Evolutionary conservation across 2,329 filamentous ascomycete species (phyloP).

Genomic region (Claviceps capensis): DNA sequence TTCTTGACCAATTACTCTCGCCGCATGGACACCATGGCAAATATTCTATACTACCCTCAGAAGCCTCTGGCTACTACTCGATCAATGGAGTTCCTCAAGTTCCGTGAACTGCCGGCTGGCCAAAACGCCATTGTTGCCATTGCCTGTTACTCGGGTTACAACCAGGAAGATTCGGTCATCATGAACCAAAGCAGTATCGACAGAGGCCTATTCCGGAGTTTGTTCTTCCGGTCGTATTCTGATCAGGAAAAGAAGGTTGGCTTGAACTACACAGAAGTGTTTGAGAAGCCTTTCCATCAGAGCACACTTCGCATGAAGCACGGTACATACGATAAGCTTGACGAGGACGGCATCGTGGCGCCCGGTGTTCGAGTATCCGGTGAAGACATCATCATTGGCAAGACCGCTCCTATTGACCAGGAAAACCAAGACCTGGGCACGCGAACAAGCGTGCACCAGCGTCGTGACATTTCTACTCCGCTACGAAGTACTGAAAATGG

Average conservation of each 20-base stretch:
- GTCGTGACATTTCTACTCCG: conserved; percentile 91
- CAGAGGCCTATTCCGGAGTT: conserved; percentile 87
- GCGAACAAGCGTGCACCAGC: conserved; percentile 76
- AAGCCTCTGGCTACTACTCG: conserved; percentile 92
- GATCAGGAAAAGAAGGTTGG: conserved; percentile 95
- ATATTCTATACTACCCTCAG: conserved; percentile 97
- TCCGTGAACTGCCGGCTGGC: conserved; percentile 89
- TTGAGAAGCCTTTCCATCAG: conserved; percentile 83
- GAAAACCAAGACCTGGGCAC: conserved; percentile 91
- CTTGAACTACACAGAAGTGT: conserved; percentile 81
- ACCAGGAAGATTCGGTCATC: conserved; percentile 99
- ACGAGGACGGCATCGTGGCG: conserved; percentile 88
- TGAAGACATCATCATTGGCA: conserved; percentile 98
- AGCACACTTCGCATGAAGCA: conserved; percentile 90
- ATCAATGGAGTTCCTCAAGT: conserved; percentile 98
- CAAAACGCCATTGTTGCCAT: conserved; percentile 99
- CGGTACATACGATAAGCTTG: conserved; percentile 92
- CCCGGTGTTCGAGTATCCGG: conserved; percentile 91
- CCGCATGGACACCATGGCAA: conserved; percentile 99
- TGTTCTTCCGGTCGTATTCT: conserved; percentile 96
- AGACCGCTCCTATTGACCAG: conserved; percentile 86
- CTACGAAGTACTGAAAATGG: conserved; percentile 92
- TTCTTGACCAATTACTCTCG: conserved; percentile 94
- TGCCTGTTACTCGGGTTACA: conserved; percentile 94
- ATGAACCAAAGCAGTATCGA: conserved; percentile 99